Evolutionary conservation across 116 monocot genomes (phyloP), one percentile per base, ranked within the genome.

Genomic region (Phalaenopsis hybrid): DNA sequence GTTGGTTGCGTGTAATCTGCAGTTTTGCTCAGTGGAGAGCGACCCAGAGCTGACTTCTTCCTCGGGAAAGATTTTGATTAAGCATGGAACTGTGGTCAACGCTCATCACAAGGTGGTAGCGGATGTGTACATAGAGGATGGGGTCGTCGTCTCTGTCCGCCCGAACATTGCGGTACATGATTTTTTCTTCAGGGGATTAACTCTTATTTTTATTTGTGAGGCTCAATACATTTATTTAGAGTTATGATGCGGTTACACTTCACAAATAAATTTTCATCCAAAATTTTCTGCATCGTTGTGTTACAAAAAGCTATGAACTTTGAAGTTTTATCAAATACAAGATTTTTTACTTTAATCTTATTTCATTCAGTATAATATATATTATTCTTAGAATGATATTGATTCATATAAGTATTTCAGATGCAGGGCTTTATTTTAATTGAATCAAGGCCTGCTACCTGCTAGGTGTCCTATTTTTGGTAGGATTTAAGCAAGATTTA

Each of bases 61-160:
- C 9, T 84, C 84, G 0, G 79, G 75, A 79, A 97, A 87, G 88
- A 90, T 97, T 70, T 49, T 94, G 87, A 92, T 97, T 57, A 94
- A 85, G 86, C 94, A 94, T 31, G 97, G 97, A n/a, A 97, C 91
- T 37, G 97, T 97, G 75, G 97, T 97, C 43, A 97, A 97, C 77
- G 97, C 94, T 13, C 91, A 94, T 87, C 89, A 90, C 85, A 91
- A 93, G 87, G 91, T 91, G 80, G 78, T 91, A 3, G 94, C 94
- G n/a, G 97, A 97, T 86, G 97, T 97, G 23, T 97, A 94, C 79
- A 83, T 97, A 15, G 94, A 97, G 80, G 91, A 94, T 48, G 97
- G 97, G 21, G 61, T 94, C 70, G 78, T 97, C 76, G 85, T 84
- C 44, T 81, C 88, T 33, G 94, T 97, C 8, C 48, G 88, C 59